Percentiles rank a stretch among this genome's conserved stretches.
These are phyloP conservation scores for Nakaseomyces bracarensis DNA, from an alignment of 1,139 yeast genomes.

Conservation along the genomic window DNA sequence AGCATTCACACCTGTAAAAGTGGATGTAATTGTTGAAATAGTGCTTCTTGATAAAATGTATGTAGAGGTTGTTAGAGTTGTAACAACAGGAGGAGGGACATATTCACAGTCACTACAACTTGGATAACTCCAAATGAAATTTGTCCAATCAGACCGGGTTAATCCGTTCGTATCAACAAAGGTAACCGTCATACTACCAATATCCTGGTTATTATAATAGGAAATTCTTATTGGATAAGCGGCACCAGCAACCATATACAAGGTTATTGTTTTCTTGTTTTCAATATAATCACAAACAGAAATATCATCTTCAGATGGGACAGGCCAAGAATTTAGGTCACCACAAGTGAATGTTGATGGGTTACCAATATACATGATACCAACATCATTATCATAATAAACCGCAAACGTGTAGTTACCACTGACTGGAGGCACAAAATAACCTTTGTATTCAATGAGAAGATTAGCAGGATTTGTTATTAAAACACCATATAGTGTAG, in stretches of 20 bases:
- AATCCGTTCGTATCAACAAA: slow-evolving; percentile 1
- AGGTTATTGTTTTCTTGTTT: not conserved
- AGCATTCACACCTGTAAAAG: slow-evolving; percentile 1
- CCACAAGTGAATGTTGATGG: slow-evolving; percentile 2
- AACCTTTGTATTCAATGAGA: slow-evolving; percentile 24
- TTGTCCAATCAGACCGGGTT: slow-evolving; percentile 2
- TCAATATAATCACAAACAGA: not conserved
- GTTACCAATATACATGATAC: slow-evolving; percentile 2
- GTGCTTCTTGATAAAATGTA: not conserved
- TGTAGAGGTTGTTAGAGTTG: not conserved
- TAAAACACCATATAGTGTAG: slow-evolving; percentile 6
- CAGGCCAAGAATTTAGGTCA: not conserved
- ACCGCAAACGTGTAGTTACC: slow-evolving; percentile 25
- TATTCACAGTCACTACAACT: not conserved
- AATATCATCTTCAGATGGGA: not conserved
- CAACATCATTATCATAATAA: slow-evolving; percentile 20
- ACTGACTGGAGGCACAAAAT: slow-evolving; percentile 19
- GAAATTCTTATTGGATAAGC: slow-evolving; percentile 5
- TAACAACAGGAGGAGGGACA: not conserved
- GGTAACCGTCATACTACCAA: not conserved
- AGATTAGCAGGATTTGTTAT: slow-evolving; percentile 12
- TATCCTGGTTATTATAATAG: not conserved
- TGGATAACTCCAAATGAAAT: not conserved
- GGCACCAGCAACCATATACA: slow-evolving; percentile 2
- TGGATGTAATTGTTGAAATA: not conserved